Base-by-base conservation (phyloP, 352 stramenopile species). In the Globisporangium viniferum region DNA sequence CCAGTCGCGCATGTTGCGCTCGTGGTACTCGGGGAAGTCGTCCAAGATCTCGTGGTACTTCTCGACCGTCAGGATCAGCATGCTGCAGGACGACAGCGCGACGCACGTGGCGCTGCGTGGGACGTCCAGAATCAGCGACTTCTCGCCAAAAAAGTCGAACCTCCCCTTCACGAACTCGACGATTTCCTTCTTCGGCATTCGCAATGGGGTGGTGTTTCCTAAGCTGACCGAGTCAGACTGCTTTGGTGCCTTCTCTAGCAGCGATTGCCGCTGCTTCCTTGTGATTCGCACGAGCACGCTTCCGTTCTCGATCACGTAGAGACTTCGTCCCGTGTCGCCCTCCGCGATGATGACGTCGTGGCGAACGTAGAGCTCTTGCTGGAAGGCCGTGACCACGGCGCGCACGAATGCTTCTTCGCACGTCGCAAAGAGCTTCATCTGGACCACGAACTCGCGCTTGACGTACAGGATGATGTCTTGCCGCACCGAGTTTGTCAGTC, bases 301-400 rank as follows among this genome's bases (percentile, higher is more conserved):
- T 12, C 86, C 84, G 46, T 66, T 88, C 62, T 92, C 84, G 46
- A 92, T 86, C 24, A 89, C 82, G 63, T 89, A 92, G 22, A 92
- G 71, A 58, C 78, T 89, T 46, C 83, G 73, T 36, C 77, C 80
- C 10, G 74, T 77, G 64, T 91, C 81, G 0, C 82, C 86, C 31
- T 86, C 74, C 27, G 79, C 72, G 62, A 92, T 93, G 69, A 93
- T 91, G 10, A 91, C 74, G 39, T 93, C 83, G 54, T 91, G 89
- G 20, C 79, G 78, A 31, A 92, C 86, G 36, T 85, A 93, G 31
- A 91, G 79, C 58, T 93, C 86, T 49, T 83, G 82, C 59, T 91
- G 72, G n/a, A 93, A 79, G 20, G 84, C 77, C 8, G 82, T 69
- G 46, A 91, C 76, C 15, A 92, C 74, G 0, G 84, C 81, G 5